Evolutionary conservation across 768 basidiomycete genomes (phyloP), one percentile per base, ranked within the genome.

Genomic region (Hypsizygus marmoreus): DNA sequence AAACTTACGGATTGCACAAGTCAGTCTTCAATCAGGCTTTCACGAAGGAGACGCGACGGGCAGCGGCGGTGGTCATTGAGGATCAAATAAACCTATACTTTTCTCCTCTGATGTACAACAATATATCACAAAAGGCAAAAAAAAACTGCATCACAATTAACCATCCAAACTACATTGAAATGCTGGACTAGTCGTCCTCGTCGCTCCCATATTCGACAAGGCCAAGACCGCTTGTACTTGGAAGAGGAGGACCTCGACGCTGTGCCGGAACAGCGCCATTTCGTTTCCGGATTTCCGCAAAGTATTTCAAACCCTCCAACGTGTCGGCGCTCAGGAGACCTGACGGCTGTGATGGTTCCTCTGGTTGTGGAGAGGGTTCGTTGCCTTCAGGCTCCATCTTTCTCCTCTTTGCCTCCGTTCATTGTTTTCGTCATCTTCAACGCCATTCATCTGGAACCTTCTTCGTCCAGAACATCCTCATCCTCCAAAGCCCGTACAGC

Each of bases 401-500:
- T 50, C 65, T 64, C 51, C 68, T 54, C 41, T 70, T 71, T 19
- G 65, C 60, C n/a, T 66, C 68, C 6, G 67, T 45, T 33, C n/a
- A n/a, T 66, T 57, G 28, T 66, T 65, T 11, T 65, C 70, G 2
- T 65, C 64, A 9, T 70, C 69, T 5, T 69, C 67, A 30, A 62
- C 50, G 1, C 43, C 61, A n/a, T 61, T 51, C 43, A 4, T 49
- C 57, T 30, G 61, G 63, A 59, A 2, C 63, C 67, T 5, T 68
- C 70, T 8, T 74, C 73, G 7, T 75, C 73, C 56, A 75, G 49
- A 6, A 64, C 60, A 33, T 70, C 78, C 33, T 90, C 94, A 28
- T 95, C 92, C 67, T 98, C 97, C 48, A 98, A 64, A 9, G 93
- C 91, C 31, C 92, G 77, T 16, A 98, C 79, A 2, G 87, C 74